Conservation (phyloP, 2,329 filamentous ascomycete genomes). For the Arthroderma sp. region DNA sequence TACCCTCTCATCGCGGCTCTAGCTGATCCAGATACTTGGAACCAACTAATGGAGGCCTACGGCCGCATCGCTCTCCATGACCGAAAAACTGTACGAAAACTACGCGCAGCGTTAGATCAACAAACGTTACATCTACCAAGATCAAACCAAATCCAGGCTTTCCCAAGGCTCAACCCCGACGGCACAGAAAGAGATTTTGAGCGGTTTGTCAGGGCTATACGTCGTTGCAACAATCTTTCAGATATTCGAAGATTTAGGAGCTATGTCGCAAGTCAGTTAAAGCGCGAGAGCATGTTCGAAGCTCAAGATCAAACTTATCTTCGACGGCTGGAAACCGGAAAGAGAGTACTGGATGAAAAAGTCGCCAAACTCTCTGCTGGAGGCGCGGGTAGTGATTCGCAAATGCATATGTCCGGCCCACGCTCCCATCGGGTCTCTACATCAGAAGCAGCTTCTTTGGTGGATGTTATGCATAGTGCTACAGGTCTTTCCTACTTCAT, state of each 20-base stretch:
- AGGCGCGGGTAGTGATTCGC: conserved; percentile 17
- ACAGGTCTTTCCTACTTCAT: conserved; percentile 95
- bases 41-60: conserved; percentile 84
- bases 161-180: conserved; percentile 64
- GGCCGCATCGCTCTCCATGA: conserved; percentile 82
- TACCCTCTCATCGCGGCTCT: conserved; percentile 67
- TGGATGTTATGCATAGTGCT: conserved; percentile 78
- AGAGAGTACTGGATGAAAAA: conserved; percentile 75
- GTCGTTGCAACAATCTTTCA: conserved; percentile 78
- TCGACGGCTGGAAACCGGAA: conserved; percentile 80
- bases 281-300: conserved; percentile 65
- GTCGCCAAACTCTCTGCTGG: conserved; percentile 64
- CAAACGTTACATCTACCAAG: conserved; percentile 74
- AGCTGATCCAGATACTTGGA: conserved; percentile 92
- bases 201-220: conserved; percentile 77
- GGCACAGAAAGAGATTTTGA: conserved; percentile 92
- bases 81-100: conserved; percentile 81
- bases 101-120: conserved; percentile 83
- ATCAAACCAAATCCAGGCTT: conserved; percentile 49
- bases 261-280: conserved; percentile 82
- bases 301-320: conserved; percentile 76
- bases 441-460: conserved; percentile 61
- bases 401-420: conserved; percentile 1
- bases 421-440: conserved; percentile 36
- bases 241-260: conserved; percentile 86